These are phyloP conservation scores for Seiridium unicorne DNA, from an alignment of 2,329 filamentous ascomycete genomes.

Conservation along the genomic window DNA sequence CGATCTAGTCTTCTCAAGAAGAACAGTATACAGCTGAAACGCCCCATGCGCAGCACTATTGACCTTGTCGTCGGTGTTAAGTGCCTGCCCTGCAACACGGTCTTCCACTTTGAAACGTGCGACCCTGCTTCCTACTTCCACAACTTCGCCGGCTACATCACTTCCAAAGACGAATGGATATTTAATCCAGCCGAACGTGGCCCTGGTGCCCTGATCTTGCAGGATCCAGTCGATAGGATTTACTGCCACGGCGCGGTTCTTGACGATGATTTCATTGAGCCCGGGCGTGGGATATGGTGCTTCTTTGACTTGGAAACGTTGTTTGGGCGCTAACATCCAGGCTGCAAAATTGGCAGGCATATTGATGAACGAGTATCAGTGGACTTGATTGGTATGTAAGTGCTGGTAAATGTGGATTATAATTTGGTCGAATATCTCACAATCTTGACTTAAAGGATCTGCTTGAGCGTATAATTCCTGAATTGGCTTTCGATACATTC, in stretches of 20 bases:
- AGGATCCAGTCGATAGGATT: constrained; percentile 54
- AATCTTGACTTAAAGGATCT: no score
- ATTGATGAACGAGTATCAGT: no score
- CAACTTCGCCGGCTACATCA: constrained; percentile 52
- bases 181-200: constrained; percentile 12
- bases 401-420: no score
- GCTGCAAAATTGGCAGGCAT: no score
- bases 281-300: background rate
- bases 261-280: constrained; percentile 28
- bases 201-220: constrained; percentile 38
- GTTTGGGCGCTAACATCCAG: no score
- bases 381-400: no score
- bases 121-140: constrained; percentile 40
- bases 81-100: constrained; percentile 47
- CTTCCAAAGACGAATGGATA: constrained; percentile 44
- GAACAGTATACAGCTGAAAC: background rate
- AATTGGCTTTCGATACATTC: no score
- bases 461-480: no score
- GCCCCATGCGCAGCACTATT: background rate
- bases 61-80: constrained; percentile 31
- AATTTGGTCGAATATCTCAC: no score
- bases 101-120: constrained; percentile 50
- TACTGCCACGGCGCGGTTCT: constrained; percentile 41
- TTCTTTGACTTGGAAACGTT: background rate
- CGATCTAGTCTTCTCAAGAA: background rate